Conservation (phyloP, 352 stramenopile genomes). For the Globisporangium paroecandrum region DNA sequence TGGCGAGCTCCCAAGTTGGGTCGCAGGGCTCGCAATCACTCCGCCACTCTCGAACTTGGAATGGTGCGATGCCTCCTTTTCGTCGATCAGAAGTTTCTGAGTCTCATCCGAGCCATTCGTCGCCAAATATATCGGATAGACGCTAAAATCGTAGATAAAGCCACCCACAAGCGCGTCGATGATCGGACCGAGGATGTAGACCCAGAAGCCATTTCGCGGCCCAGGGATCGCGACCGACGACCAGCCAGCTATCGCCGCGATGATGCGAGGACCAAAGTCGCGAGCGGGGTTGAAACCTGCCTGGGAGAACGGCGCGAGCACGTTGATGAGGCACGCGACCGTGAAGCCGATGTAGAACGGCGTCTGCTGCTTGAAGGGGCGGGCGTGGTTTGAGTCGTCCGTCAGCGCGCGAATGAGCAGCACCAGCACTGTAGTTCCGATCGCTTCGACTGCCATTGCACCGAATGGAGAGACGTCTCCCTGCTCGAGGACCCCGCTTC, state of each 20-base stretch:
- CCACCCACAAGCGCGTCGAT: slow-evolving; percentile 52
- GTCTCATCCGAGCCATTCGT: background rate
- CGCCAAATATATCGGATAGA: slow-evolving; percentile 19
- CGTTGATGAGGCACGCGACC: slow-evolving; percentile 42
- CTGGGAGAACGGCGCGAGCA: slow-evolving; percentile 64
- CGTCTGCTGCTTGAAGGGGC: slow-evolving; percentile 22
- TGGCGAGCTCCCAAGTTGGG: background rate
- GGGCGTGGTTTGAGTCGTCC: slow-evolving; percentile 31
- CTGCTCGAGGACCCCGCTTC: slow-evolving; percentile 15
- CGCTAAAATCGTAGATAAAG: slow-evolving; percentile 47
- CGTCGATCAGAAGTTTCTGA: background rate
- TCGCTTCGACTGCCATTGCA: slow-evolving; percentile 51
- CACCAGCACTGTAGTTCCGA: slow-evolving; percentile 59
- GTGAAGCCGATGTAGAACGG: slow-evolving; percentile 53
- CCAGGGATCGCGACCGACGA: slow-evolving; percentile 33
- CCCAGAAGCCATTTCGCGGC: slow-evolving; percentile 49
- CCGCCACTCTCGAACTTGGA: too few species aligned
- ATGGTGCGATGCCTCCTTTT: background rate
- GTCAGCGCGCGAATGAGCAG: slow-evolving; percentile 61
- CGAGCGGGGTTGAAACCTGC: slow-evolving; percentile 71
- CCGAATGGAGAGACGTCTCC: slow-evolving; percentile 30
- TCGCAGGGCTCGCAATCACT: background rate
- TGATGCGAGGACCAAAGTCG: slow-evolving; percentile 22
- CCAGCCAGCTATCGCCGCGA: slow-evolving; percentile 66
- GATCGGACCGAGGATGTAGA: slow-evolving; percentile 54